These are phyloP conservation scores for Alternaria novae-zelandiae DNA, from an alignment of 2,329 filamentous ascomycete species.

Conservation along the genomic window DNA sequence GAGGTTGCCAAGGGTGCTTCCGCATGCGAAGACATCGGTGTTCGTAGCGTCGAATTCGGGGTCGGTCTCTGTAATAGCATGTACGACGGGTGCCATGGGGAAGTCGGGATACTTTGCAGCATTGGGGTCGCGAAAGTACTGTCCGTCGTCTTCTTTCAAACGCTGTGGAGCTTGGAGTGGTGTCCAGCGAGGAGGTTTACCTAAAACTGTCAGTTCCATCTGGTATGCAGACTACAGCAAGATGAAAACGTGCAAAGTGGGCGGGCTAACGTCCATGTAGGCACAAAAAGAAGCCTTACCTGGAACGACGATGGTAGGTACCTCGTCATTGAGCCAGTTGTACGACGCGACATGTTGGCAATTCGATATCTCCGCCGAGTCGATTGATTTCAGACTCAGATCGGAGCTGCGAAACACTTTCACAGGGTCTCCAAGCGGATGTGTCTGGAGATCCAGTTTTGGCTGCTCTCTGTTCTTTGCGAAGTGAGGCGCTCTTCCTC, in stretches of 20 bases:
- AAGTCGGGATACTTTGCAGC: slow-evolving; percentile 58
- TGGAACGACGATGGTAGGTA: slow-evolving; percentile 48
- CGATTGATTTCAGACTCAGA: slow-evolving; percentile 1
- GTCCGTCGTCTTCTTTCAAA: slow-evolving; percentile 55
- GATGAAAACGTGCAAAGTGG: background rate
- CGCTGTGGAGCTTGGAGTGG: slow-evolving; percentile 45
- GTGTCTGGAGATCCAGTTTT: slow-evolving; percentile 31
- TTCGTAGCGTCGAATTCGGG: slow-evolving; percentile 41
- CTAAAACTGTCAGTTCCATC: slow-evolving; percentile 41
- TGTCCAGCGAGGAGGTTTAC: slow-evolving; percentile 60
- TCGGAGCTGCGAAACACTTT: slow-evolving; percentile 20
- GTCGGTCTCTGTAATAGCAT: slow-evolving; percentile 50
- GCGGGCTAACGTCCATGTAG: background rate
- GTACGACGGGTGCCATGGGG: slow-evolving; percentile 59
- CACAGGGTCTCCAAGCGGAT: slow-evolving; percentile 41
- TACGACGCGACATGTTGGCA: slow-evolving; percentile 58
- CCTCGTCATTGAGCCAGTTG: slow-evolving; percentile 55
- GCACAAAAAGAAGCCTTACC: slow-evolving; percentile 18
- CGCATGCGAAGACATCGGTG: slow-evolving; percentile 66
- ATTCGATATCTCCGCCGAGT: slow-evolving; percentile 43
- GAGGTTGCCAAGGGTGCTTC: slow-evolving; percentile 67
- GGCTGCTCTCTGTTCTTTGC: slow-evolving; percentile 11
- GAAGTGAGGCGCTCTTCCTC: slow-evolving; percentile 17
- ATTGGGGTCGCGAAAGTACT: slow-evolving; percentile 63
- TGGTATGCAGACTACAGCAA: background rate